Evolutionary conservation across 768 basidiomycete genomes (phyloP), one percentile per base, ranked within the genome.

Genomic region (Rhizopogon roseolus): DNA sequence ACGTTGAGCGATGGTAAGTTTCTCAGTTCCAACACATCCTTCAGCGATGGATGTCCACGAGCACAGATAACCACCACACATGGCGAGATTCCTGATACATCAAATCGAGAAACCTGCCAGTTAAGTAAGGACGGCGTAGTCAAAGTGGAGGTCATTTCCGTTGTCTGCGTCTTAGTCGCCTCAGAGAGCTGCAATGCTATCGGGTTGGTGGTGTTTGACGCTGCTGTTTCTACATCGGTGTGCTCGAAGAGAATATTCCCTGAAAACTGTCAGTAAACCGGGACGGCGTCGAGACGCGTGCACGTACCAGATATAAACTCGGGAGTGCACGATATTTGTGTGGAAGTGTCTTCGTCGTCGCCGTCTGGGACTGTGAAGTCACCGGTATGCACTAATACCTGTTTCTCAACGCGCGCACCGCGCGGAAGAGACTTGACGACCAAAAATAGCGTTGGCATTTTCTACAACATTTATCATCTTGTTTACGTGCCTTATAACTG

Each of bases 331-430:
- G 68, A 60, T 42, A 75, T 64, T 29, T 72, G 48, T 5, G 63
- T 63, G 1, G 56, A 29, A 46, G 80, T 80, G n/a, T 71, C 75
- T 32, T 76, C 65, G n/a, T 48, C 79, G 32, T 80, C 81, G 36
- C 80, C 80, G 14, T 45, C 79, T 4, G 57, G 51, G 13, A 75
- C 51, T n/a, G 66, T 57, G 53, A 76, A 79, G 36, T 79, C 77
- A 3, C 88, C 86, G 0, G 85, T 89, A 60, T 91, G 88, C 10
- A 83, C 64, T 6, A 89, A 57, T 2, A 85, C 81, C 63, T 93
- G 90, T 60, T 90, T 90, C 65, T 93, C 91, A 10, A 91, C 62
- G 34, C 81, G 65, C 1, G 89, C 91, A 52, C 73, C 76, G 60
- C 87, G 90, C 0, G 91, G 91, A 7, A 93, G 72, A 37, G 78